phyloP scores from a whole-genome alignment of 148 eudicot genomes.

The Chenopodium quinoa region DNA sequence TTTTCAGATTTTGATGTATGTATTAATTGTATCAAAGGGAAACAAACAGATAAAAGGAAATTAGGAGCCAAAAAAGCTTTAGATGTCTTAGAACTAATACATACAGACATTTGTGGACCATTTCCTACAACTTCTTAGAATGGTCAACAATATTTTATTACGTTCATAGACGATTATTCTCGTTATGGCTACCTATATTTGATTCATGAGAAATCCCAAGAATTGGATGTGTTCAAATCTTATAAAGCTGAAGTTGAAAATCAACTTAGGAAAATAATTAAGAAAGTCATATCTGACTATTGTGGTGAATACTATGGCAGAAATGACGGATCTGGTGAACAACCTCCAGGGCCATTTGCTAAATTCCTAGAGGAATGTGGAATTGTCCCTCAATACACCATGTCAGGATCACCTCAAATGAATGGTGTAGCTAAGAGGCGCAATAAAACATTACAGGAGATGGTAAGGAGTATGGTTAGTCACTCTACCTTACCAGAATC shows the following conservation, averaged over 20 bases:
- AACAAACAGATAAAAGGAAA: neutral
- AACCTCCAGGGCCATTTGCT: neutral
- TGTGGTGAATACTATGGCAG: neutral
- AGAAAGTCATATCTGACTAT: neutral
- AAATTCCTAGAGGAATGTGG: neutral
- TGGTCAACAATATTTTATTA: slow-evolving; percentile 15
- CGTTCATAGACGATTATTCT: slow-evolving; percentile 4
- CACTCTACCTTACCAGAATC: neutral
- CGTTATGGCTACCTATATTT: neutral
- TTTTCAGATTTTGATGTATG: slow-evolving; percentile 8
- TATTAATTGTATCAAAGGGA: slow-evolving; percentile 6
- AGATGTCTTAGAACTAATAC: slow-evolving; percentile 11
- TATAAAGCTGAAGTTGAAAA: neutral
- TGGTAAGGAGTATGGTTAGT: slow-evolving; percentile 16
- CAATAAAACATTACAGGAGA: neutral
- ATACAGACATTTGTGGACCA: slow-evolving; percentile 14
- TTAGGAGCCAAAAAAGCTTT: neutral
- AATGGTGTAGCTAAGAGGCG: slow-evolving; percentile 12
- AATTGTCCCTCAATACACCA: neutral
- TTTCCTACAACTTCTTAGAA: slow-evolving; percentile 12
- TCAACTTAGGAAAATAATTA: neutral
- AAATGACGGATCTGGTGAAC: neutral
- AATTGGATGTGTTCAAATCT: slow-evolving; percentile 8
- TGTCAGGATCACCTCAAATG: neutral
- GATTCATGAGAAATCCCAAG: slow-evolving; percentile 1